A percentile compares a stretch with the other conserved stretches of the same genome.
phyloP scores from a whole-genome alignment of 2,329 filamentous ascomycete genomes.

The Didymella arachidicola region DNA sequence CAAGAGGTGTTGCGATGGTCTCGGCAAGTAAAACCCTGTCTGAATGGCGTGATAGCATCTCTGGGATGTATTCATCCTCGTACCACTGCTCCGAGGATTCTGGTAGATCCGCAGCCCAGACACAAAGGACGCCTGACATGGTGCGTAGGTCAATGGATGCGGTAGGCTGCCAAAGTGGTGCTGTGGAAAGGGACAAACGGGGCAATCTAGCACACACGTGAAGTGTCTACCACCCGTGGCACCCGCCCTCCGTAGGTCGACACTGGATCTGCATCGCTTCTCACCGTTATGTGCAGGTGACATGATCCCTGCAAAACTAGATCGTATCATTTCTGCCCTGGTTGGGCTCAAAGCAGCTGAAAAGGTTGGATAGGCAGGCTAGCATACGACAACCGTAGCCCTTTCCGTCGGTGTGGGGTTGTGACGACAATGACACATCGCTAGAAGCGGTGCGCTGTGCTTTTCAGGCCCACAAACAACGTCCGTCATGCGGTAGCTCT shows the following conservation, averaged over 20 bases:
- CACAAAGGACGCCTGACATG: constrained; percentile 29
- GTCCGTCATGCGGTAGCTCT: neutral
- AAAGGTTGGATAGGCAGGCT: neutral
- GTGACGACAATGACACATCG: neutral
- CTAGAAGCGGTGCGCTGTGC: neutral
- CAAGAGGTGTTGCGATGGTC: constrained; percentile 4
- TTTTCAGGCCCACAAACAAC: neutral
- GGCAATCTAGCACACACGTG: neutral
- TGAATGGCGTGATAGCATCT: constrained; percentile 8
- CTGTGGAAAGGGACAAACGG: neutral
- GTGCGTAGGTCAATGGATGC: neutral
- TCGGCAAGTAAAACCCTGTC: constrained; percentile 13
- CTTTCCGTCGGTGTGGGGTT: neutral
- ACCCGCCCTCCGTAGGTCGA: neutral
- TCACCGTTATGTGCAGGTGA: neutral
- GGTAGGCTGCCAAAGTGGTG: neutral
- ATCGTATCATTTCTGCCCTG: neutral
- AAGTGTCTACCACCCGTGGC: neutral
- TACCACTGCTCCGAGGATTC: constrained; percentile 25
- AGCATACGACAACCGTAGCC: neutral
- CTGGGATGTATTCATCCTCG: constrained; percentile 24
- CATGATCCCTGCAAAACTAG: neutral
- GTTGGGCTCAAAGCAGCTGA: neutral
- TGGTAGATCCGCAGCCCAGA: constrained; percentile 28
- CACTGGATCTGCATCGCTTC: neutral